phyloP scores from a whole-genome alignment of 2,329 filamentous ascomycete genomes.

The Aspergillus persii region DNA sequence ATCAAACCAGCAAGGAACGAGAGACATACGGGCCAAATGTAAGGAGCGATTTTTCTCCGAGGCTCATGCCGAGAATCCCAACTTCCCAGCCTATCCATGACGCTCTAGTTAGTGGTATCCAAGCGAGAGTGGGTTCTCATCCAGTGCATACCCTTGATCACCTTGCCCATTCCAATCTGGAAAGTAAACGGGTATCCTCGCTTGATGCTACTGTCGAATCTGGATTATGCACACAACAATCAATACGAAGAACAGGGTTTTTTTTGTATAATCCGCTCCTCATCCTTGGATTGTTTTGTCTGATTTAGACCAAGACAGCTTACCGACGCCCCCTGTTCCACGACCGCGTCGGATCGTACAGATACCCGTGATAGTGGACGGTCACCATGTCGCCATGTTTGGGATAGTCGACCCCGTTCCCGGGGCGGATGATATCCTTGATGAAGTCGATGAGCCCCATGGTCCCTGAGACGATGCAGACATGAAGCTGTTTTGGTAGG shows the following conservation, averaged over 20 bases:
- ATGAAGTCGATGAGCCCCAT: constrained; percentile 21
- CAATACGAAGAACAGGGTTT: background rate
- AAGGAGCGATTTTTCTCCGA: constrained; percentile 19
- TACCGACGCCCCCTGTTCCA: constrained; percentile 19
- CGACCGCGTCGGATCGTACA: constrained; percentile 20
- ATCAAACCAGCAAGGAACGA: background rate
- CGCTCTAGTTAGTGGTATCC: too few relatives aligned
- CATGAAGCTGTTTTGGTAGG: background rate
- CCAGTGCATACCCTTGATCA: constrained; percentile 14
- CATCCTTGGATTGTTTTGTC: too few relatives aligned
- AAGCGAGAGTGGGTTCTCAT: background rate
- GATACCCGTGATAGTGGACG: constrained; percentile 20
- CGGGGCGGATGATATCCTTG: constrained; percentile 20
- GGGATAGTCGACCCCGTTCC: constrained; percentile 20
- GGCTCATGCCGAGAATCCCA: constrained; percentile 17
- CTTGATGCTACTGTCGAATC: constrained; percentile 22
- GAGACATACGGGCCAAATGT: constrained; percentile 19
- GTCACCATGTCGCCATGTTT: constrained; percentile 18
- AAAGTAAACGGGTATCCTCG: constrained; percentile 18
- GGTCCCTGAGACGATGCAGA: background rate
- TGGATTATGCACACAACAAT: background rate
- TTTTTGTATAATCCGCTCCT: too few relatives aligned
- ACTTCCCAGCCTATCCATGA: constrained; percentile 15
- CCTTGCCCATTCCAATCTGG: constrained; percentile 16
- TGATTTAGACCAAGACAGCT: background rate